Evolutionary conservation across 192 early-diverging fungal species (phyloP).

Genomic region (Lobosporangium transversale): DNA sequence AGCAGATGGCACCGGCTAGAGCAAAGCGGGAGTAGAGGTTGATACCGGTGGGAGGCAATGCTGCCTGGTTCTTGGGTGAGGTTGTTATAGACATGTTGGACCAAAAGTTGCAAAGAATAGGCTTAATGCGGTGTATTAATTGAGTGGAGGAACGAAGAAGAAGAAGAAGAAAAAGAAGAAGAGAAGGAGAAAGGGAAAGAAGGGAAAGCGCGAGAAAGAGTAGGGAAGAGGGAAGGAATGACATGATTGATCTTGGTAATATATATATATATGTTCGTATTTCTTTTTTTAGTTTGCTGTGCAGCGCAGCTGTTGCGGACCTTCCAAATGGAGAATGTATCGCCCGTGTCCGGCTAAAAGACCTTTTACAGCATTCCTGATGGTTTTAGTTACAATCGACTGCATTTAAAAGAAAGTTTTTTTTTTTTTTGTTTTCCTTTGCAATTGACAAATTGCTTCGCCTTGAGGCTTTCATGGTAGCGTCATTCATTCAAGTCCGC

Average conservation of each 20-base stretch:
- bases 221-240: not conserved
- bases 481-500: too few species aligned
- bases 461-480: too few species aligned
- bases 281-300: not conserved
- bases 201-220: not conserved
- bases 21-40: constrained; percentile 63
- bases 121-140: not conserved
- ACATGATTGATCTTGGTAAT: too few species aligned
- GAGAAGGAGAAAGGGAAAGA: constrained; percentile 8
- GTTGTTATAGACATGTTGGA: not conserved
- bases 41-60: constrained; percentile 51
- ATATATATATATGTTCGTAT: not conserved
- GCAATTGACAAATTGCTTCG: too few species aligned
- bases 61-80: not conserved
- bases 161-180: not conserved
- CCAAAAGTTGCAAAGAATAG: not conserved
- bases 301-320: not conserved
- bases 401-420: not conserved
- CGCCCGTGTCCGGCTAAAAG: too few species aligned
- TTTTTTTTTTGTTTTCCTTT: not conserved
- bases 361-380: too few species aligned
- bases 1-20: constrained; percentile 65
- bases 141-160: not conserved
- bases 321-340: not conserved
- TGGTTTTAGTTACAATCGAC: not conserved